phyloP scores from a whole-genome alignment of 441 rosid species.

The Biscutella auriculata region DNA sequence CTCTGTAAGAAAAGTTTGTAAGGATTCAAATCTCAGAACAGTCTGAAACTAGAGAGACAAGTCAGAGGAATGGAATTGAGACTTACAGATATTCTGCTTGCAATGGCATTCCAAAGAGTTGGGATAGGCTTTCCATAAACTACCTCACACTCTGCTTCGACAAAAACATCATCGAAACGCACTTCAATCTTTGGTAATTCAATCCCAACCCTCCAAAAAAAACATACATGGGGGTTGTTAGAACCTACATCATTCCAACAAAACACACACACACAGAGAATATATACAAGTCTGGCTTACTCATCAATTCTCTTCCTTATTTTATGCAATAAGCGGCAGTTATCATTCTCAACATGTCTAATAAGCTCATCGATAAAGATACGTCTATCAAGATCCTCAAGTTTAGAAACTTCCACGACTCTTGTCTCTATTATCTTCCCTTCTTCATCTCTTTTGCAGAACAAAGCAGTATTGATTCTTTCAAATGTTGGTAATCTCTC shows the following conservation, averaged over 20 bases:
- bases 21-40: background rate
- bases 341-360: constrained; percentile 46
- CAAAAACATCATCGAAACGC: constrained; percentile 38
- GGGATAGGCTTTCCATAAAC: constrained; percentile 60
- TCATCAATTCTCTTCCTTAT: constrained; percentile 50
- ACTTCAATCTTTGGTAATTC: constrained; percentile 62
- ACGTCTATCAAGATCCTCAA: constrained; percentile 38
- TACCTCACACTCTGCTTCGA: constrained; percentile 51
- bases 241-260: too few species aligned
- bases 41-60: background rate
- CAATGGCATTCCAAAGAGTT: constrained; percentile 40
- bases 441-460: constrained; percentile 6
- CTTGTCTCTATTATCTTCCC: constrained; percentile 18
- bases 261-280: too few species aligned
- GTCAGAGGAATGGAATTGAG: background rate
- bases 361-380: constrained; percentile 38
- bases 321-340: constrained; percentile 50
- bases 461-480: constrained; percentile 12
- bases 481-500: constrained; percentile 10
- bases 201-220: constrained; percentile 35
- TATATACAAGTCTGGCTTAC: constrained; percentile 15
- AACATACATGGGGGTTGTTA: too few species aligned
- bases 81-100: constrained; percentile 33
- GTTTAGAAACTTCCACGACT: constrained; percentile 35
- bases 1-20: constrained; percentile 23